Evolutionary conservation across 192 early-diverging fungal genomes (phyloP).

Genomic region (Gonapodya sp.): DNA sequence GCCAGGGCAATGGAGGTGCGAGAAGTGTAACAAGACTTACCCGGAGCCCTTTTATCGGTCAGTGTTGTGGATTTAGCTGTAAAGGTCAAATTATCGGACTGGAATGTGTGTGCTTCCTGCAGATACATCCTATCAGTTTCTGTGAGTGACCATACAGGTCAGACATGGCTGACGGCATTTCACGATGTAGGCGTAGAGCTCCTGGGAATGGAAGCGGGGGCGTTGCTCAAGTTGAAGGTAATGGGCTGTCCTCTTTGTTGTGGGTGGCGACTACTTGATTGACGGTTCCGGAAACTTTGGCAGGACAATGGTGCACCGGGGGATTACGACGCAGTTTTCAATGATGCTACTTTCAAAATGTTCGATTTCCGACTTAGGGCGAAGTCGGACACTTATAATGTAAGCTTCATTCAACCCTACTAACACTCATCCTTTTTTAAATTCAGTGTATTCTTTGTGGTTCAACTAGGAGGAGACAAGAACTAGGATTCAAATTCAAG

Average conservation of each 20-base stretch:
- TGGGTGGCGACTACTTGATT: constrained; percentile 6
- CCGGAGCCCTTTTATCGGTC: constrained; percentile 68
- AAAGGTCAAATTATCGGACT: too few relatives aligned
- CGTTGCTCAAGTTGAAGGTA: constrained; percentile 53
- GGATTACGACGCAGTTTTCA: constrained; percentile 37
- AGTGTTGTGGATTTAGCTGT: constrained; percentile 7
- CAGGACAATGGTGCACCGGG: constrained; percentile 30
- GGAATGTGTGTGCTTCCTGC: too few relatives aligned
- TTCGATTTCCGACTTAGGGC: constrained; percentile 67
- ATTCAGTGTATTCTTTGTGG: neutral
- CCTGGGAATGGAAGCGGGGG: constrained; percentile 59
- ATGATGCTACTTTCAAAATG: constrained; percentile 52
- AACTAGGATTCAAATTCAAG: neutral
- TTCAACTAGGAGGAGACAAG: neutral
- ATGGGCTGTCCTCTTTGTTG: constrained; percentile 11
- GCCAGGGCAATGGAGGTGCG: constrained; percentile 72
- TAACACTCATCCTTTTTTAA: too few relatives aligned
- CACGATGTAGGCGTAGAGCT: constrained; percentile 67
- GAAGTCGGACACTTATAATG: constrained; percentile 75
- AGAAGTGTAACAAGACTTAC: constrained; percentile 69
- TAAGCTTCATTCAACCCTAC: constrained; percentile 6
- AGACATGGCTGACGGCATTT: constrained; percentile 74
- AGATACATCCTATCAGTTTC: constrained; percentile 60
- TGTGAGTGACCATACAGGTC: constrained; percentile 67
- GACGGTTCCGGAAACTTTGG: too few relatives aligned